Base-by-base conservation (phyloP, 768 basidiomycete species). In the Cubamyces sp. region DNA sequence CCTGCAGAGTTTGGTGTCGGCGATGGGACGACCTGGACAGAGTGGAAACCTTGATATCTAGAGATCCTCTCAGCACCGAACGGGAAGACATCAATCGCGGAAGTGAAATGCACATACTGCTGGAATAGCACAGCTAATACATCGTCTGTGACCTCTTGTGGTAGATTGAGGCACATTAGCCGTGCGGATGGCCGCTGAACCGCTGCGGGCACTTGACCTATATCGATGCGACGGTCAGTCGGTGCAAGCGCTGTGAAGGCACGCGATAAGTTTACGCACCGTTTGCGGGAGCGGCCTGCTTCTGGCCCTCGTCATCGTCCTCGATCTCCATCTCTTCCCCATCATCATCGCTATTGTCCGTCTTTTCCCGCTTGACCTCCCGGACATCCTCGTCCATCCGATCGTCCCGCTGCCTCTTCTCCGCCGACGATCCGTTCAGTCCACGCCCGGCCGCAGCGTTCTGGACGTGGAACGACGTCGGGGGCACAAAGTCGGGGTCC, bases 321-420 rank as follows among this genome's bases (percentile, higher is more conserved):
- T 95, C 94, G 70, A 94, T 92, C 77, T 96, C 94, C 89, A 96
- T 96, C 77, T 94, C 92, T 71, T 90, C 90, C 57, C 87, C 94
- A 64, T 92, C 84, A 15, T 78, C 77, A 14, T 86, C 85, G 55
- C 82, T 87, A 50, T 70, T 65, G 28, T 84, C 84, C 46, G 80
- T 77, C 73, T 86, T 92, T 69, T 87, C 85, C 64, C 87, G 84
- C 78, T 96, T 96, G 26, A 81, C 67, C 46, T 78, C 79, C 52
- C 83, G 82, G 55, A 80, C 85, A 54, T 77, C 81, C 47, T 83
- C 84, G 25, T 77, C 79, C 42, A 75, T 71, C 48, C 84, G 85
- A 19, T 83, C 87, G 45, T 91, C 91, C 69, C 92, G 80, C 70
- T 73, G 83, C 67, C 87, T 82, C 78, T 90, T 94, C 75, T 83